Conservation (phyloP, 2,329 filamentous ascomycete genomes). For the Botryotinia narcissicola region DNA sequence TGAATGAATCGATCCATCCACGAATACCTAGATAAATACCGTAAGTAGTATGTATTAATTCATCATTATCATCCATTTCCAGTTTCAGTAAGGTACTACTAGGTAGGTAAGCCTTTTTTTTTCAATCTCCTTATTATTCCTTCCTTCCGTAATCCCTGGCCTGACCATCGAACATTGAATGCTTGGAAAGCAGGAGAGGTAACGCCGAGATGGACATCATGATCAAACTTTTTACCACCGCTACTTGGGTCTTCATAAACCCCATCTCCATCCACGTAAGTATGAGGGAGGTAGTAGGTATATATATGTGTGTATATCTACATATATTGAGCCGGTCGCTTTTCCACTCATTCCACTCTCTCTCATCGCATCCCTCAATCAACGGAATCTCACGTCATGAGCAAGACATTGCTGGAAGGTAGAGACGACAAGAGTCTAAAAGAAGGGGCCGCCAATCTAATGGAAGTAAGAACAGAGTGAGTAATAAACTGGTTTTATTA, state of each 20-base stretch:
- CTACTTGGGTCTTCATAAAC: too few species aligned
- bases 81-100: background rate
- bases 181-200: background rate
- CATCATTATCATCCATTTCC: background rate
- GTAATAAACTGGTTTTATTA: background rate
- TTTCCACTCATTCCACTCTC: background rate
- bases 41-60: background rate
- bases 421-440: background rate
- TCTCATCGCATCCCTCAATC: background rate
- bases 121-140: conserved; percentile 2
- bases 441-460: background rate
- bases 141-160: conserved; percentile 10
- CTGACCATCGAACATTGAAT: background rate
- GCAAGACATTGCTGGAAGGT: background rate
- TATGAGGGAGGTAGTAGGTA: too few species aligned
- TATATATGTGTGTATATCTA: too few species aligned
- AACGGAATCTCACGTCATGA: background rate
- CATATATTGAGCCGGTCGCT: too few species aligned
- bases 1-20: background rate
- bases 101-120: background rate
- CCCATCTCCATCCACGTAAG: background rate
- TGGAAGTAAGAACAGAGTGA: background rate
- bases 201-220: background rate
- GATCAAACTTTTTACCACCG: too few species aligned
- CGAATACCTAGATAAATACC: background rate